Base-by-base conservation (phyloP, 2,329 filamentous ascomycete genomes). In the Sporothrix brunneoviolacea region DNA sequence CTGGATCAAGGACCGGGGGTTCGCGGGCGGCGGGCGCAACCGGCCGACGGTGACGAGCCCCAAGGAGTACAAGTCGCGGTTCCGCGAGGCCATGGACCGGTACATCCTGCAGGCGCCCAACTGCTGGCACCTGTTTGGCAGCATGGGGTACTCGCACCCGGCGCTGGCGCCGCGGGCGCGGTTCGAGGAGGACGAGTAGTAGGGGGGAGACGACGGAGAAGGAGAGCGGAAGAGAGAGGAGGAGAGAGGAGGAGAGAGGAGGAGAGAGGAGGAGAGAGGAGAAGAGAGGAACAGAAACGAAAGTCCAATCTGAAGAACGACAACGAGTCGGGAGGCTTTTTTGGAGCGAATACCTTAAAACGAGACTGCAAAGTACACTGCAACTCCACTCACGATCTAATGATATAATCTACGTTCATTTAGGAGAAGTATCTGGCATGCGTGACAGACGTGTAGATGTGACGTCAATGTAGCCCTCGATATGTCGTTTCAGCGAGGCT, bases 1-100 rank as follows among this genome's bases (percentile, higher is more conserved):
- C 49, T 98, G 93, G 93, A 96, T 98, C 77, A 98, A 98, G 68
- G 91, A 97, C 63, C 86, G 91, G 35, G 93, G 88, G 1, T 89
- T 91, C 61, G 86, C 80, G 0, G 82, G 83, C 6, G 82, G 84
- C 52, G 83, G 84, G 27, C 82, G 86, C 51, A 88, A 94, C 61
- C 80, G 89, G 55, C 94, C 94, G 8, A 98, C 93, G 0, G 93
- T 98, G 45, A 98, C 93, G 10, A 94, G 88, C 67, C 94, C 93
- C 2, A 95, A 93, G 70, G 93, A 98, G 69, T 98, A 98, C 67
- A 94, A 96, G 68, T 91, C 87, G 59, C 83, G 93, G 6, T 98
- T 98, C 72, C 74, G 93, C 57, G 91, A 96, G 69, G 91, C 91
- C 12, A 98, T 98, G 93, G 54, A 54, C 42, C 56, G 53, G 60